Evolutionary conservation across 139 green algal genomes (phyloP).

Genomic region (Chlamydomonas sp.): DNA sequence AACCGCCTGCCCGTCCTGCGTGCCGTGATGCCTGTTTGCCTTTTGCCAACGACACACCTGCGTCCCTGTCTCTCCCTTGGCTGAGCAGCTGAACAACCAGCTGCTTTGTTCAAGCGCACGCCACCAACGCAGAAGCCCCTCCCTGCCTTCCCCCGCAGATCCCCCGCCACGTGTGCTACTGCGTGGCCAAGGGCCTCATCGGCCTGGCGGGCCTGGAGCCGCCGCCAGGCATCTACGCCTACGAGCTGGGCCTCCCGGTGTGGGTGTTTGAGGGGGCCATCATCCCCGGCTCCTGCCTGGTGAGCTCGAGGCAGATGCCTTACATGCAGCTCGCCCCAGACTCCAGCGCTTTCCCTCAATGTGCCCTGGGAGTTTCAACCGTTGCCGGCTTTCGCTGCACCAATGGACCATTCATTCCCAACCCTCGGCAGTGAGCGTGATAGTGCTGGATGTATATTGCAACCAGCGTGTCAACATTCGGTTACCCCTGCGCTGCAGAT

Average conservation of each 20-base stretch:
- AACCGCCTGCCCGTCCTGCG: no score
- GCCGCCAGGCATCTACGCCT: conserved; percentile 12
- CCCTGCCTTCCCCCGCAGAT: neutral
- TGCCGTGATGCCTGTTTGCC: no score
- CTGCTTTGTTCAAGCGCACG: no score
- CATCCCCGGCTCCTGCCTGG: conserved; percentile 23
- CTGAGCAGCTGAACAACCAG: no score
- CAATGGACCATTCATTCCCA: no score
- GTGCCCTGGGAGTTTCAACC: neutral
- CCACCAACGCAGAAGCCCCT: neutral
- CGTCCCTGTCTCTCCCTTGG: no score
- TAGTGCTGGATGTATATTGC: no score
- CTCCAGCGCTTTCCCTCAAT: no score
- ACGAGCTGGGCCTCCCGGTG: conserved; percentile 14
- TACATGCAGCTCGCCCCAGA: no score
- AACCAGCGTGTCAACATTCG: neutral
- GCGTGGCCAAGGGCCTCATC: conserved; percentile 7
- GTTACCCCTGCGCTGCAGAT: neutral
- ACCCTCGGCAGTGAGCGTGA: no score
- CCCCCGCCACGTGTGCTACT: conserved; percentile 14
- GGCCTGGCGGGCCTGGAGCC: neutral
- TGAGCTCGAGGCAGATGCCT: neutral
- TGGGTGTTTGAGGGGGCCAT: conserved; percentile 18
- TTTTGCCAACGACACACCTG: no score
- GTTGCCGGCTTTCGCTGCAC: neutral